Base-by-base conservation (phyloP, 306 rosid species). In the Dalbergia cultrata region DNA sequence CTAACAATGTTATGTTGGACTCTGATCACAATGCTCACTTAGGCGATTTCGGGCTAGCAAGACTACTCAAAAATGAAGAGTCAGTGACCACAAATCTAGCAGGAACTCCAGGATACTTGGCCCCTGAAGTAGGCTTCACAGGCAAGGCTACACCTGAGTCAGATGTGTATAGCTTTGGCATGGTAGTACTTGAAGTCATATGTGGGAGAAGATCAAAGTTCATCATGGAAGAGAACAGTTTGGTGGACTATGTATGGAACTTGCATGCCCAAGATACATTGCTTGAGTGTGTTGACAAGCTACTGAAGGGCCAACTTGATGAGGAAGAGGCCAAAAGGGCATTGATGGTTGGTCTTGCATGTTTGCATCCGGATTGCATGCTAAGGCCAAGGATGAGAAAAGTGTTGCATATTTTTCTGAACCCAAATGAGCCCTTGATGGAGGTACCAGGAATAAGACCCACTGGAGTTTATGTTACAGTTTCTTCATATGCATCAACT, bases 31-130 rank as follows among this genome's bases (percentile, higher is more conserved):
- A 79, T 12, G 76, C 90, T 73, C 89, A 77, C 43, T 77, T 88
- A 35, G 94, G 92, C 5, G 92, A 90, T 78, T 90, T 90, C 47
- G 92, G 92, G 8, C 68, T 88, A 1, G 94, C 88, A 49, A 88
- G 92, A 21, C 44, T 90, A 57, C 84, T 79, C 0, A 26, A 87
- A 67, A 84, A 83, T 13, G 88, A 88, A 2, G 79, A 82, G 3
- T 61, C 78, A 0, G 65, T 81, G 0, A 61, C 90, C 12, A 88
- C 91, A 50, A 70, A 73, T 10, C 33, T 88, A 5, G 88, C 84
- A 0, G 90, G 94, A 62, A 88, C 94, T 44, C 86, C 83, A 1
- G 88, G 88, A 7, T 85, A 90, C 45, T 70, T 90, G 63, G 92
- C 94, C 16, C 94, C 92, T 0, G 89, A 90, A 70, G 56, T 86